These are phyloP conservation scores for Logfia minima DNA, from an alignment of 129 eudicot species.

Conservation along the genomic window DNA sequence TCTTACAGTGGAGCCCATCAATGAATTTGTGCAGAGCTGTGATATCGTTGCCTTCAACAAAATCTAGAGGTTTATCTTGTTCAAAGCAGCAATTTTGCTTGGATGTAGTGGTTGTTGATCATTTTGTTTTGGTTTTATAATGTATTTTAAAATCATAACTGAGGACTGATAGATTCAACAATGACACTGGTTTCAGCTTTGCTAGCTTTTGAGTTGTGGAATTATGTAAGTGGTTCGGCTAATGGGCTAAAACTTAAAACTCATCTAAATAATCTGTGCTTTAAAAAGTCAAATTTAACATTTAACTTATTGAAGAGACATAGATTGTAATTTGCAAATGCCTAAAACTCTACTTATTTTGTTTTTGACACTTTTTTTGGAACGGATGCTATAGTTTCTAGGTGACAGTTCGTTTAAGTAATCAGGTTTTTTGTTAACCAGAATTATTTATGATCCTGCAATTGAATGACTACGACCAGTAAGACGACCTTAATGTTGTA, in stretches of 20 bases:
- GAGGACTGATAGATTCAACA: neutral
- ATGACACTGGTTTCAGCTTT: constrained; percentile 12
- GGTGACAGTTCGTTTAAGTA: too few relatives aligned
- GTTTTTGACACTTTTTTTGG: too few relatives aligned
- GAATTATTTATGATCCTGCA: too few relatives aligned
- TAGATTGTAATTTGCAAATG: too few relatives aligned
- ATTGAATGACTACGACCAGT: too few relatives aligned
- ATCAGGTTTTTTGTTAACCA: too few relatives aligned
- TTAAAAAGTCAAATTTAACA: too few relatives aligned
- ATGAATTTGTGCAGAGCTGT: constrained; percentile 88
- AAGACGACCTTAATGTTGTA: too few relatives aligned
- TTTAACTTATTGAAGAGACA: too few relatives aligned
- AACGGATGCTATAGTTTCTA: too few relatives aligned
- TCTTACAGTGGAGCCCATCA: constrained; percentile 84
- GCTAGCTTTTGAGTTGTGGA: constrained; percentile 8
- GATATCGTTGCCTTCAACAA: constrained; percentile 99
- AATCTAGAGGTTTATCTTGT: constrained; percentile 42
- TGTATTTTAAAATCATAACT: constrained; percentile 2
- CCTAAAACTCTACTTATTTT: too few relatives aligned
- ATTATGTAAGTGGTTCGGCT: neutral
- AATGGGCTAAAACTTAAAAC: neutral
- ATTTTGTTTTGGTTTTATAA: neutral
- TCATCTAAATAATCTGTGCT: too few relatives aligned
- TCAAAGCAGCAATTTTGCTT: constrained; percentile 29
- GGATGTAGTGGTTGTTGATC: constrained; percentile 13